Evolutionary conservation across 2,329 filamentous ascomycete genomes (phyloP), one percentile per base, ranked within the genome.

Genomic region (Trichoderma gracile): DNA sequence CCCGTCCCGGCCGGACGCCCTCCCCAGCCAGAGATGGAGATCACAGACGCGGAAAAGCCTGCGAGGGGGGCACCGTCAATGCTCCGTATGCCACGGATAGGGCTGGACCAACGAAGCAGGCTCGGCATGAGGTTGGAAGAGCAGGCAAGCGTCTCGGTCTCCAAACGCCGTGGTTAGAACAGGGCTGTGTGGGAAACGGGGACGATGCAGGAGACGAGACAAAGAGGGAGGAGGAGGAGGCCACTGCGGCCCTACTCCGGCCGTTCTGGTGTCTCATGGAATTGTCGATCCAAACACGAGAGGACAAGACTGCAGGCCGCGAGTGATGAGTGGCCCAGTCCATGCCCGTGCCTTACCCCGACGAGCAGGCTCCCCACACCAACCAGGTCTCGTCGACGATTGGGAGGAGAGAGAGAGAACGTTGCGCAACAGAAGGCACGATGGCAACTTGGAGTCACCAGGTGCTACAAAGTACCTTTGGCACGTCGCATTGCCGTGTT

Each of bases 211-310:
- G 6, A 47, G 27, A 50, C 21, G 47, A 62, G 49, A 57, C 40
- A 62, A 43, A 38, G 55, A 61, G 56, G 63, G 63, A 60, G 53
- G 63, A 60, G 53, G 63, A 60, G 53, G 62, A 66, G 52, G 59
- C 55, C 63, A 67, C 66, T 40, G 66, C 72, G 72, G 72, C 71
- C 68, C 70, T 74, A 68, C 71, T 72, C 69, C 72, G 72, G 72
- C 66, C 66, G 59, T 68, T 72, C 65, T 70, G 65, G 46, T 62
- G 70, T 73, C 71, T 75, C 71, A 69, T 69, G 67, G 67, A 55
- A 69, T 40, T 68, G 71, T 69, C 71, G 73, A 72, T 74, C 73
- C 67, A 66, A 56, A 50, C 63, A 53, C 65, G 30, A 43, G 46
- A 43, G 64, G n/a, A 53, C 58, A 21, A 53, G 60, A 43, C 57